A percentile compares a stretch with the other conserved stretches of the same genome.
Evolutionary conservation across 352 stramenopile species (phyloP).

Genomic region (Phytophthora chlamydospora): DNA sequence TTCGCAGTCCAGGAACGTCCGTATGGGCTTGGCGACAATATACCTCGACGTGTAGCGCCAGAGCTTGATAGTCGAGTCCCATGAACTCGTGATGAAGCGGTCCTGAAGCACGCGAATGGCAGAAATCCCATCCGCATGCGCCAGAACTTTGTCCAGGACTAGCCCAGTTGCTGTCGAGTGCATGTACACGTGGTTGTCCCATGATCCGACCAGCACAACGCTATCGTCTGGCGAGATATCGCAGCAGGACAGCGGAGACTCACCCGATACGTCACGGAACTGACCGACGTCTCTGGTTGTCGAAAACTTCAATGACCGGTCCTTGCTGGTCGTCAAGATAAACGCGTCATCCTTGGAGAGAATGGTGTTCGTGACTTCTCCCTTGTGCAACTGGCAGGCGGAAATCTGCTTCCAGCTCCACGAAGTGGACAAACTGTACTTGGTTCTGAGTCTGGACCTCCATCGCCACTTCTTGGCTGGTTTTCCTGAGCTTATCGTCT

Average conservation of each 20-base stretch:
- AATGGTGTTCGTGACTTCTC: slow-evolving; percentile 68
- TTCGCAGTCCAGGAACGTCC: slow-evolving; percentile 66
- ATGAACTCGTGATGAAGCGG: slow-evolving; percentile 76
- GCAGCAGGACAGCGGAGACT: slow-evolving; percentile 65
- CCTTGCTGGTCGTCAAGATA: slow-evolving; percentile 76
- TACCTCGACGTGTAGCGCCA: slow-evolving; percentile 69
- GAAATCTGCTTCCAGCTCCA: slow-evolving; percentile 65
- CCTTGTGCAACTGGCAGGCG: slow-evolving; percentile 47
- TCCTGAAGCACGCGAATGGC: slow-evolving; percentile 64
- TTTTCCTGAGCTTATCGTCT: slow-evolving; percentile 39
- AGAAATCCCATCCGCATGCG: slow-evolving; percentile 75
- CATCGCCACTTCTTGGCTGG: slow-evolving; percentile 63
- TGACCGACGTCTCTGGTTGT: slow-evolving; percentile 34
- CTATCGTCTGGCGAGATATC: slow-evolving; percentile 73
- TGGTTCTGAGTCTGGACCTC: slow-evolving; percentile 44
- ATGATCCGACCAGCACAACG: slow-evolving; percentile 66
- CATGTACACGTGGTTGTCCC: slow-evolving; percentile 84
- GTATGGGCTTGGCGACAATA: slow-evolving; percentile 55
- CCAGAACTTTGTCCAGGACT: slow-evolving; percentile 65
- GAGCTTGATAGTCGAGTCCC: slow-evolving; percentile 78
- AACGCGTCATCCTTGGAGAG: slow-evolving; percentile 54
- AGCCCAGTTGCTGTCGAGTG: slow-evolving; percentile 59
- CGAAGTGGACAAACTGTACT: slow-evolving; percentile 29
- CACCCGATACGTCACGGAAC: slow-evolving; percentile 36
- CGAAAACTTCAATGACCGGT: slow-evolving; percentile 70